Conservation (phyloP, 805 yeast species). For the Isabelozyma rhagii region DNA sequence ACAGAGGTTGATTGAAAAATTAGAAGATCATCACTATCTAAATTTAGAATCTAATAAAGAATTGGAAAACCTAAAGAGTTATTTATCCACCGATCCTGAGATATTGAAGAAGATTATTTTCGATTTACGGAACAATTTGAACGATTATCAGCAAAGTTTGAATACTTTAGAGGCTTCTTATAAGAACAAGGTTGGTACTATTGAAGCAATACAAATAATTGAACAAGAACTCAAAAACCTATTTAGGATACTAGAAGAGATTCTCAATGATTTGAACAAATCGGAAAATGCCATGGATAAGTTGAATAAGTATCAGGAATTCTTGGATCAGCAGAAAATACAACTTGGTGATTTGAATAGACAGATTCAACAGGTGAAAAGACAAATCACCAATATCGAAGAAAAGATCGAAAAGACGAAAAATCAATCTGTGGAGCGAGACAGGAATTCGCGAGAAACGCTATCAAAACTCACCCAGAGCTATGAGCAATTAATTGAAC, state of each 20-base stretch:
- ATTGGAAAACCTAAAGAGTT: conserved; percentile 56
- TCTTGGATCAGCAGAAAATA: conserved; percentile 33
- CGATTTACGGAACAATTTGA: conserved; percentile 47
- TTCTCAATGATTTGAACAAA: conserved; percentile 42
- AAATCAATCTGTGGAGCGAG: conserved; percentile 44
- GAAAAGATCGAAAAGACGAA: conserved; percentile 46
- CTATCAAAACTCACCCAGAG: conserved; percentile 43
- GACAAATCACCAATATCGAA: conserved; percentile 47
- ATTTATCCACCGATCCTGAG: conserved; percentile 59
- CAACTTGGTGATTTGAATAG: conserved; percentile 40
- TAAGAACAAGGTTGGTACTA: conserved; percentile 49
- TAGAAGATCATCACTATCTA: conserved; percentile 60
- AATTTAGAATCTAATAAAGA: conserved; percentile 56
- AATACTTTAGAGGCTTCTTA: conserved; percentile 39
- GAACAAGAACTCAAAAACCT: conserved; percentile 41
- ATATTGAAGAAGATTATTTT: conserved; percentile 50
- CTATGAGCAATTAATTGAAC: conserved; percentile 47
- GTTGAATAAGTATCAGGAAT: conserved; percentile 37
- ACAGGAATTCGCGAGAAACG: conserved; percentile 37
- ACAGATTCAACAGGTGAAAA: conserved; percentile 43
- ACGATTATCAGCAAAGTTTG: conserved; percentile 25
- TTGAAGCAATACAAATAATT: conserved; percentile 52
- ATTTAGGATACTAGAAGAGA: conserved; percentile 50
- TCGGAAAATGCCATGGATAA: conserved; percentile 40
- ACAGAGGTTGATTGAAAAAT: conserved; percentile 49